Conservation (phyloP, 1,284 basidiomycete species). For the Malassezia psittaci region DNA sequence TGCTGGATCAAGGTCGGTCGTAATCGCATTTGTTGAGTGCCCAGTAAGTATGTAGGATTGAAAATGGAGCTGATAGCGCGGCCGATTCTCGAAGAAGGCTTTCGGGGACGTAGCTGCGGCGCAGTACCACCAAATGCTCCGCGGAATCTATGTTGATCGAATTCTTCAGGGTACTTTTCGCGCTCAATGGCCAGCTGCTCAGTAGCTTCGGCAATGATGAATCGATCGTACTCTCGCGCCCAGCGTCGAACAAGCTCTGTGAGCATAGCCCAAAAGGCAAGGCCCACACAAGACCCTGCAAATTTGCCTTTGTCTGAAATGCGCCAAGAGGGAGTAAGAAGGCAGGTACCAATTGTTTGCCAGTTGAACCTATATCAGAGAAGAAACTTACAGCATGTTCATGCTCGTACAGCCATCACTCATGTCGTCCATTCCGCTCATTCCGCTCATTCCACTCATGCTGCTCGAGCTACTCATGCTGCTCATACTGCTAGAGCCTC, state of each 20-base stretch:
- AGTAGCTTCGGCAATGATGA: constrained; percentile 23
- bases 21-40: background rate
- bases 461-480: background rate
- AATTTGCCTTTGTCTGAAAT: constrained; percentile 25
- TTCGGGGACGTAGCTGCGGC: background rate
- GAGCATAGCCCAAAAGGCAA: constrained; percentile 33
- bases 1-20: constrained; percentile 27
- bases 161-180: constrained; percentile 2
- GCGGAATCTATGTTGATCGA: background rate
- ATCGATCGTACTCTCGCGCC: constrained; percentile 35
- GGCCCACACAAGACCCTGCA: constrained; percentile 37
- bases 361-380: constrained; percentile 9
- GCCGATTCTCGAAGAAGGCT: background rate
- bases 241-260: constrained; percentile 32
- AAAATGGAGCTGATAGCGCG: background rate
- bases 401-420: background rate
- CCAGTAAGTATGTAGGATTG: background rate
- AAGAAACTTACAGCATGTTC: constrained; percentile 1
- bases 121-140: background rate
- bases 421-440: constrained; percentile 11
- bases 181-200: constrained; percentile 14
- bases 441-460: constrained; percentile 1
- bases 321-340: constrained; percentile 36
- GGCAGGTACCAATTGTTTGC: constrained; percentile 15
- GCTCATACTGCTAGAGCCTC: background rate